Evolutionary conservation across 2,329 filamentous ascomycete genomes (phyloP), one percentile per base, ranked within the genome.

Genomic region (Tolypocladium tropicale): DNA sequence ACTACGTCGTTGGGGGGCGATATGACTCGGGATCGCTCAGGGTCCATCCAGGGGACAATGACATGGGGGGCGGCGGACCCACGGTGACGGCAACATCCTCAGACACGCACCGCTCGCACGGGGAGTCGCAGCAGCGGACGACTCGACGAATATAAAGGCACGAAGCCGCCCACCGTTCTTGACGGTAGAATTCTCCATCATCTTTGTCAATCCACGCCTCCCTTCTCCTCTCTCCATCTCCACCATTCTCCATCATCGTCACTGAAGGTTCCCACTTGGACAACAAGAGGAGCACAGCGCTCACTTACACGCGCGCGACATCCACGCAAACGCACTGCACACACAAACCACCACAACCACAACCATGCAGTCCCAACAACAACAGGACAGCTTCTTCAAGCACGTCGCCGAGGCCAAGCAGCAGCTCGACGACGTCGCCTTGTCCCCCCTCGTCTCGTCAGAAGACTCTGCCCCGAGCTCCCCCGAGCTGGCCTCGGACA

Each of bases 91-190:
- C 36, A 30, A 11, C 46, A 33, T 50, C 43, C 43, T 28, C 46
- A 50, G 18, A 46, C 21, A 21, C 21, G 37, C 16, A 12, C 21
- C 36, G 48, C 51, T 28, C 36, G 18, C 33, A 51, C 53, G 51
- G 43, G 57, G 43, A 41, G 53, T 53, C 53, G 34, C n/a, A 51
- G 34, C 53, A 53, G 54, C 12, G 28, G 18, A 25, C 30, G 33
- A 37, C 43, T 32, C n/a, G 46, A 36, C 53, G 50, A 52, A 49
- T 72, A 72, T 72, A 72, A 72, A 69, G 63, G 54, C 59, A 37
- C 55, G 12, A 53, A 55, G 56, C 52, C 58, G 66, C 67, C 68
- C 69, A 73, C 71, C 71, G 71, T 73, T 72, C 69, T 61, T 67
- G 68, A 73, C 71, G 71, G 71, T 73, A 70, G 62, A 60, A 41